Evolutionary conservation across 2,329 filamentous ascomycete species (phyloP), one percentile per base, ranked within the genome.

Genomic region (Cryphonectria nitschkei): DNA sequence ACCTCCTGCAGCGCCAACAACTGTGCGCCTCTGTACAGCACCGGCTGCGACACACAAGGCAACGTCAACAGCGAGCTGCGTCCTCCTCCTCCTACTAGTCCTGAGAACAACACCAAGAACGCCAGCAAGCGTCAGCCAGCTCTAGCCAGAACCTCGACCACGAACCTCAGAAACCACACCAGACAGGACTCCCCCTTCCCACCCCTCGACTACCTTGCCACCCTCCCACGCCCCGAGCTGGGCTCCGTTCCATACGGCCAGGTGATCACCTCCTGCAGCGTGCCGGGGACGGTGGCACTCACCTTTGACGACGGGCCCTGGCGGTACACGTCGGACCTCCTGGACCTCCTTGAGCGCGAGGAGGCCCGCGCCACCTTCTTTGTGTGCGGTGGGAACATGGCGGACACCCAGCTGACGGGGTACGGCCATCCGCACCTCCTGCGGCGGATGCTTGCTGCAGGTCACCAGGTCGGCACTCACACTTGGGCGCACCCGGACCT

Each of bases 281-380:
- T 82, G n/a, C 81, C 84, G 2, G 88, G 89, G 67, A 87, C 87
- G 14, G 84, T 92, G 75, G 90, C 90, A 26, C 78, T 92, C 69
- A 92, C 90, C 0, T 92, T 87, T 74, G 90, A 92, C 74, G 90
- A 92, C 77, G 90, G 90, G 1, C 90, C 90, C 32, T 87, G 87
- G 73, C 79, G 83, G 29, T 91, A 89, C 78, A 92, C 90, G 1
- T 79, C 80, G 56, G 85, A 89, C 72, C 83, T 92, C 16, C 82
- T 92, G 16, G 87, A 92, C 75, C 82, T 90, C 68, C 83, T 92
- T 62, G 83, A 84, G 71, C 77, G 76, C 37, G 89, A 90, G 76
- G 81, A 85, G 39, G 89, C 88, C 19, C 90, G 88, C 74, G 90
- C 89, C 1, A 92, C 90, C 1, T 93, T 93, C 78, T 92, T 92